Evolutionary conservation across 345 rosid species (phyloP).

Genomic region (Pelargonium nanum): DNA sequence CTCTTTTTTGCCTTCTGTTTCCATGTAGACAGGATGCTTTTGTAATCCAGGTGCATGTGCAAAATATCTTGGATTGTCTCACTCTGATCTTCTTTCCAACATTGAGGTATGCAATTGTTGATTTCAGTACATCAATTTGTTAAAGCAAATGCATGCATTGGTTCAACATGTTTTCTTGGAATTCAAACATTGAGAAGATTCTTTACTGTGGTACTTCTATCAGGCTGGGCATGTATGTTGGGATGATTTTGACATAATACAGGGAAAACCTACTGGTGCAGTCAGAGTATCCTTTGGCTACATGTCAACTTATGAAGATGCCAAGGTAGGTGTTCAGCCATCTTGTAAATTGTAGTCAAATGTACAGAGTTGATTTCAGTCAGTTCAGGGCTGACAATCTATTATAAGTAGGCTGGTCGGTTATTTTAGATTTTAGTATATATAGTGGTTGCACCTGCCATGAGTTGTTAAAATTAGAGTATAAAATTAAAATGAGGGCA

Average conservation of each 20-base stretch:
- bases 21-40: constrained; percentile 94
- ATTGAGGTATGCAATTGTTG: constrained; percentile 47
- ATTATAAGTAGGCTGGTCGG: no score
- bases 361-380: no score
- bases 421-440: no score
- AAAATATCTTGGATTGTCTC: constrained; percentile 80
- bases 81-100: constrained; percentile 69
- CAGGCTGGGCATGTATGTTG: constrained; percentile 97
- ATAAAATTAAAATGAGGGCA: no score
- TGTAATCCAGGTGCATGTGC: constrained; percentile 99
- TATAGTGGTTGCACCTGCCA: not conserved
- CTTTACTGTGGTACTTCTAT: no score
- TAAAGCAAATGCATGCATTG: constrained; percentile 3
- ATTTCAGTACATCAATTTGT: not conserved
- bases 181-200: no score
- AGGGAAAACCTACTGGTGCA: constrained; percentile 91
- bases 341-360: constrained; percentile 5
- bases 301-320: constrained; percentile 96
- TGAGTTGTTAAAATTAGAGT: no score
- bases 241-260: constrained; percentile 84
- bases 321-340: constrained; percentile 35
- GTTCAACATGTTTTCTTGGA: constrained; percentile 2
- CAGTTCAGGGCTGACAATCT: no score
- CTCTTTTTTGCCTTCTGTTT: constrained; percentile 16
- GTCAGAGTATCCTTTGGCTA: constrained; percentile 88